These are phyloP conservation scores for Cruciata laevipes DNA, from an alignment of 257 asterid species.

Conservation along the genomic window DNA sequence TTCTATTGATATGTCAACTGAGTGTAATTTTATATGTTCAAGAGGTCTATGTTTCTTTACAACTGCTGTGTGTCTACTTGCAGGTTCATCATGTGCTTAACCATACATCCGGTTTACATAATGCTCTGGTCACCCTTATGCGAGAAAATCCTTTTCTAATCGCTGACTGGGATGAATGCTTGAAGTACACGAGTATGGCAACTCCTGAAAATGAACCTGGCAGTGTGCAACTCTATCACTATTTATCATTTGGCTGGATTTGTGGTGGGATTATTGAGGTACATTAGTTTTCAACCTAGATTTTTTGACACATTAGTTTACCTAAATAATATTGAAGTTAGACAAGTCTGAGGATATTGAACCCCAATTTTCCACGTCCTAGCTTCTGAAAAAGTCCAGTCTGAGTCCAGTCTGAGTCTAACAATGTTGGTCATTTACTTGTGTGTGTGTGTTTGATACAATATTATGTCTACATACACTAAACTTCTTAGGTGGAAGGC, in stretches of 20 bases:
- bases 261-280: constrained; percentile 98
- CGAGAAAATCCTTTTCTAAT: constrained; percentile 72
- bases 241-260: constrained; percentile 88
- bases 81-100: constrained; percentile 98
- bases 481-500: too few species aligned
- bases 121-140: constrained; percentile 56
- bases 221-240: constrained; percentile 64
- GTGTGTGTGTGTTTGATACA: too few species aligned
- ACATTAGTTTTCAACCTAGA: neutral
- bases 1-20: neutral
- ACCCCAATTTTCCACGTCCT: neutral
- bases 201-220: constrained; percentile 89
- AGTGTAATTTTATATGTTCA: neutral
- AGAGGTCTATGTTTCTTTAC: neutral
- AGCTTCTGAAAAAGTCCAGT: too few species aligned
- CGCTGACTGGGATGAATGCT: constrained; percentile 81
- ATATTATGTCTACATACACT: too few species aligned
- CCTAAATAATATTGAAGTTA: neutral
- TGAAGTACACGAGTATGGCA: constrained; percentile 40
- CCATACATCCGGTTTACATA: constrained; percentile 94
- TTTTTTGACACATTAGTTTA: neutral
- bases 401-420: too few species aligned
- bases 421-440: too few species aligned
- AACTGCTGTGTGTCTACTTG: constrained; percentile 16
- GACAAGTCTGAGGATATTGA: neutral